Percentiles rank a stretch among this genome's conserved stretches.
Conservation (phyloP, 1,284 basidiomycete species). For the Tilletia caries region DNA sequence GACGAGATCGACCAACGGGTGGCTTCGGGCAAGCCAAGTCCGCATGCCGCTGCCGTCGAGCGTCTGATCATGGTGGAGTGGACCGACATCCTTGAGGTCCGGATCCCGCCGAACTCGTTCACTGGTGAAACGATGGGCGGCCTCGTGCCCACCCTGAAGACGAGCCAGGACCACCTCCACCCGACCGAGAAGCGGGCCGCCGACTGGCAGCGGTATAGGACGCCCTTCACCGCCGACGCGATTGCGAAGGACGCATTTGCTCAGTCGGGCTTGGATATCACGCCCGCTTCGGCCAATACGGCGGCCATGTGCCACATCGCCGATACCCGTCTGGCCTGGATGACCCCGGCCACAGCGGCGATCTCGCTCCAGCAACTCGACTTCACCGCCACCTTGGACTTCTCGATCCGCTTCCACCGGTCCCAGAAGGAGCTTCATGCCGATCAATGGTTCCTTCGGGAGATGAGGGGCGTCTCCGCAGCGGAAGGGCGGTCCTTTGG, state of each 20-base stretch:
- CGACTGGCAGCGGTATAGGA: background rate
- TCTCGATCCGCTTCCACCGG: slow-evolving; percentile 7
- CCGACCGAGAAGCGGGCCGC: background rate
- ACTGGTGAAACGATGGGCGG: background rate
- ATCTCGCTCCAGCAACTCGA: slow-evolving; percentile 1
- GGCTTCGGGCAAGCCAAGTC: background rate
- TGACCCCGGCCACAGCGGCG: background rate
- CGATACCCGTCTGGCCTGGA: background rate
- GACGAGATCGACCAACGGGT: background rate
- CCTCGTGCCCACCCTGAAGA: background rate
- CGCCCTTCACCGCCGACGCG: background rate
- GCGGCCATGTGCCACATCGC: background rate
- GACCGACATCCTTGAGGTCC: background rate
- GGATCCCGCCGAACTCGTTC: background rate
- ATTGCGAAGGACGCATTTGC: slow-evolving; percentile 3
- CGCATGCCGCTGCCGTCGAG: background rate
- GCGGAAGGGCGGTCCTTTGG: slow-evolving; percentile 14
- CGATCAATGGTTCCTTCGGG: slow-evolving; percentile 10
- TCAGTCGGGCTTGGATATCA: background rate
- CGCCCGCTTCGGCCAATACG: slow-evolving; percentile 3
- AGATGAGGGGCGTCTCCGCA: background rate
- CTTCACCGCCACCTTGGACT: slow-evolving; percentile 11
- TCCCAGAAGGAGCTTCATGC: background rate
- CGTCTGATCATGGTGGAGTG: background rate
- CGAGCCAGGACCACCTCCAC: background rate